phyloP scores from a whole-genome alignment of 768 basidiomycete genomes.

The Sporobolomyces roseus region DNA sequence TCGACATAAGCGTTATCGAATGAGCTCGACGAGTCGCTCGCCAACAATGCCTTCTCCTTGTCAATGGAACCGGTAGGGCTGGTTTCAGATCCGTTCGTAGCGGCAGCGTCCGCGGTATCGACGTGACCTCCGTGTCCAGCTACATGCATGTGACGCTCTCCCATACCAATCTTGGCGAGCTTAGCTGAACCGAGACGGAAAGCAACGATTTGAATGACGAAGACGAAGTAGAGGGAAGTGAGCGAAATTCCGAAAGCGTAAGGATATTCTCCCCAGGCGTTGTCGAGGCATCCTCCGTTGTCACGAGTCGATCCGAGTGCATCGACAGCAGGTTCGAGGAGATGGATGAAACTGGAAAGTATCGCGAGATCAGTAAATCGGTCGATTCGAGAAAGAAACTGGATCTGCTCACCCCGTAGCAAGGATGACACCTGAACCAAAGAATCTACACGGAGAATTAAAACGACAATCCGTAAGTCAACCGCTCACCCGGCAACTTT shows the following conservation, averaged over 20 bases:
- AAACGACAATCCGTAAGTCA: background rate
- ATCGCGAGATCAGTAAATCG: background rate
- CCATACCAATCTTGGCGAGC: conserved; percentile 41
- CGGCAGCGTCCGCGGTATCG: conserved; percentile 6
- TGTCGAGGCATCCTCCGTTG: conserved; percentile 43
- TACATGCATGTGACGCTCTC: conserved; percentile 28
- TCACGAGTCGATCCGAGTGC: conserved; percentile 5
- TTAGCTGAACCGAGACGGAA: conserved; percentile 42
- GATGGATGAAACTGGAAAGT: conserved; percentile 41
- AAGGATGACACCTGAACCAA: conserved; percentile 40
- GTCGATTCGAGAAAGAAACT: background rate
- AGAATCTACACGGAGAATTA: conserved; percentile 10
- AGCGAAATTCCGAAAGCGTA: conserved; percentile 45
- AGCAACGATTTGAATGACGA: conserved; percentile 42
- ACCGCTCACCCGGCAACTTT: background rate
- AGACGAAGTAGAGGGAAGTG: conserved; percentile 42
- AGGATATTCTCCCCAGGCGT: conserved; percentile 46
- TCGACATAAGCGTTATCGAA: conserved; percentile 23
- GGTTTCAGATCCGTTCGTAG: conserved; percentile 4
- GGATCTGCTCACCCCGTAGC: conserved; percentile 40
- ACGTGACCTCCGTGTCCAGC: conserved; percentile 23
- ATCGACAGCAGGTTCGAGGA: conserved; percentile 41
- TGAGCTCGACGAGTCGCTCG: conserved; percentile 2
- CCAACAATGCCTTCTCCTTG: conserved; percentile 9
- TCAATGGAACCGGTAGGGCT: background rate